A percentile compares a stretch with the other conserved stretches of the same genome.
These are phyloP conservation scores for Capsella rubella DNA, from an alignment of 441 rosid genomes.

Conservation along the genomic window DNA sequence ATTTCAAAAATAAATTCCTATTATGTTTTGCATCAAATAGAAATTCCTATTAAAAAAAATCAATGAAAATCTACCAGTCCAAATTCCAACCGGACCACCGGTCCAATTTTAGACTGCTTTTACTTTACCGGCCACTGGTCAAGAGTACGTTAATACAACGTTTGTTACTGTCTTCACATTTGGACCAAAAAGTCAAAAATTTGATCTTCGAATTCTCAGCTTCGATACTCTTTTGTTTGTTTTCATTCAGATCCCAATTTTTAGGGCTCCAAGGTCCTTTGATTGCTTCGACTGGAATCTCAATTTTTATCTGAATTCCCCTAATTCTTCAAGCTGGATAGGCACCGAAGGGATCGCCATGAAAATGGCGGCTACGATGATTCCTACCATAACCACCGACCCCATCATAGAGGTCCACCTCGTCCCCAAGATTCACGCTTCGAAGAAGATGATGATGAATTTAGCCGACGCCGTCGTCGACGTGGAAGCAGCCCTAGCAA, in stretches of 20 bases:
- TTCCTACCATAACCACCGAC: conserved; percentile 52
- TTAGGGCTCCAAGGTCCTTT: conserved; percentile 31
- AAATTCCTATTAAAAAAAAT: no score
- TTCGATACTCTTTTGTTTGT: not conserved
- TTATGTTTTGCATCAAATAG: no score
- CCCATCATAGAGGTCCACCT: conserved; percentile 58
- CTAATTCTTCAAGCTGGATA: conserved; percentile 67
- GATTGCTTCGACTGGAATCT: conserved; percentile 12
- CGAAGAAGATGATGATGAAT: conserved; percentile 44
- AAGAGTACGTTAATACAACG: no score
- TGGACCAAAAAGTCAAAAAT: not conserved
- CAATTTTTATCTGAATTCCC: not conserved
- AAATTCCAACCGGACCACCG: no score
- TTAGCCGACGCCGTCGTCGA: conserved; percentile 50
- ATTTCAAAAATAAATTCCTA: no score
- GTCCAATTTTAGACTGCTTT: no score
- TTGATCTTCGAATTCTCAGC: not conserved
- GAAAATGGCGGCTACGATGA: conserved; percentile 52
- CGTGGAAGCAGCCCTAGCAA: conserved; percentile 75
- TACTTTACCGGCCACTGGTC: no score
- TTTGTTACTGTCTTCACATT: no score
- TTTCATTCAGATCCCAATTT: conserved; percentile 26
- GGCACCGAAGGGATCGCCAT: conserved; percentile 78
- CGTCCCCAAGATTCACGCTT: conserved; percentile 58
- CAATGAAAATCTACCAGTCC: no score